A percentile compares a stretch with the other conserved stretches of the same genome.
Evolutionary conservation across 2,329 filamentous ascomycete species (phyloP).

Genomic region (Lachnellula hyalina): DNA sequence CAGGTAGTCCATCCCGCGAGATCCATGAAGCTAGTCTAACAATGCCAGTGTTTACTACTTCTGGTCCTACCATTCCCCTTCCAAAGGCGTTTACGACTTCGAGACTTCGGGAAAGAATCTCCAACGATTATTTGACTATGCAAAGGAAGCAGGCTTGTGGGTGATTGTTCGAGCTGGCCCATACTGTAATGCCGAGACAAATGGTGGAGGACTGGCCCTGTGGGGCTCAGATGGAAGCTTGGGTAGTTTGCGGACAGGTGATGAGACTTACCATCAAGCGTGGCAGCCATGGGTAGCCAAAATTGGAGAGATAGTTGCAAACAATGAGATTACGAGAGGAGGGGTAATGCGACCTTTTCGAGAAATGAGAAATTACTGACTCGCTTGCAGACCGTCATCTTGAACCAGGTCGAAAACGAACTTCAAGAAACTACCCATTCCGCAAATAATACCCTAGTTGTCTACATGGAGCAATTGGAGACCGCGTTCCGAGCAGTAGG

Average conservation of each 20-base stretch:
- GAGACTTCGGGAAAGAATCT: constrained; percentile 45
- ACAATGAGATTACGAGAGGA: constrained; percentile 45
- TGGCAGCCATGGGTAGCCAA: constrained; percentile 44
- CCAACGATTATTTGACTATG: constrained; percentile 45
- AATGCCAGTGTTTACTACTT: constrained; percentile 40
- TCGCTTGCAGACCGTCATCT: constrained; percentile 37
- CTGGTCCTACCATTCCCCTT: constrained; percentile 44
- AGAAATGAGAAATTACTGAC: not conserved
- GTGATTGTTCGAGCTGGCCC: constrained; percentile 46
- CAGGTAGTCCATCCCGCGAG: constrained; percentile 25
- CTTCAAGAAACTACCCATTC: constrained; percentile 40
- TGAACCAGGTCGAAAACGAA: constrained; percentile 51
- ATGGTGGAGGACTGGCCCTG: constrained; percentile 40
- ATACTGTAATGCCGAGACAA: constrained; percentile 48
- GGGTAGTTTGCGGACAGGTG: constrained; percentile 38
- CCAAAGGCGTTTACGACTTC: constrained; percentile 44
- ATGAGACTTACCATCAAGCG: constrained; percentile 38
- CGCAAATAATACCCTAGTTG: constrained; percentile 40
- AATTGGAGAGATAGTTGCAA: constrained; percentile 43
- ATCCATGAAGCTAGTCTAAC: constrained; percentile 3
- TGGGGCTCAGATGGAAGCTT: constrained; percentile 44
- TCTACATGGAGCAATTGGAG: constrained; percentile 48
- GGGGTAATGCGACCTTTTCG: constrained; percentile 28
- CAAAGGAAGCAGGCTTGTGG: constrained; percentile 47
- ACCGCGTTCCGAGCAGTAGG: constrained; percentile 41